Base-by-base conservation (phyloP, 78 protist genomes). In the Planoprotostelium fungivorum region DNA sequence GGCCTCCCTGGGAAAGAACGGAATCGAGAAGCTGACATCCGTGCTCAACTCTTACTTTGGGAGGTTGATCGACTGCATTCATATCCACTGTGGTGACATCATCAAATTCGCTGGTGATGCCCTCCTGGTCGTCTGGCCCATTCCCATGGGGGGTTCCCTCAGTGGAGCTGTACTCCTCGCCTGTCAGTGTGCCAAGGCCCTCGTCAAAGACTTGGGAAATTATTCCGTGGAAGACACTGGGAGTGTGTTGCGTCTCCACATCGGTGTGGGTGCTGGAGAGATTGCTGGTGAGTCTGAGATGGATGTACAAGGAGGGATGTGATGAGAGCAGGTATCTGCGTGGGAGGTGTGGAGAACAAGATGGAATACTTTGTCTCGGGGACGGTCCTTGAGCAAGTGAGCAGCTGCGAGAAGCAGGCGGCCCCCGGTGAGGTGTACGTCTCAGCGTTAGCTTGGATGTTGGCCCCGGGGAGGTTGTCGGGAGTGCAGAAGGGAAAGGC, bases 41-140 rank as follows among this genome's bases (percentile, higher is more conserved):
- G 73, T 51, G 5, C 73, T 51, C 73, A 51, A 51, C 73, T 25
- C 31, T 16, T 51, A 51, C 16, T 51, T 51, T 51, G 73, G 73
- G 31, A 51, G 73, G 31, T 16, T 51, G 31, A 51, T 51, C 16
- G 73, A 51, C 73, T 51, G 73, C 73, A 51, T 51, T 16, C 73
- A 51, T 16, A 51, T 25, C 5, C 73, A 51, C 73, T 5, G 73
- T 51, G 73, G 73, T 25, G 97, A 96, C 90, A 88, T 94, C 34
- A 92, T 96, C 34, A 96, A 94, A 73, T 96, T 94, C 63, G 96
- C 96, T 37, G 97, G 97, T 63, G 97, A 96, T 87, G 96, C 96
- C 28, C 91, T 96, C 5, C 89, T 95, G 35, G 92, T 91, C 31
- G 90, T 90, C 73, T 96, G 97, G 97, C 95, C 94, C 36, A 91